Conservation (phyloP, 1,284 basidiomycete species). For the Dichomitus squalens region DNA sequence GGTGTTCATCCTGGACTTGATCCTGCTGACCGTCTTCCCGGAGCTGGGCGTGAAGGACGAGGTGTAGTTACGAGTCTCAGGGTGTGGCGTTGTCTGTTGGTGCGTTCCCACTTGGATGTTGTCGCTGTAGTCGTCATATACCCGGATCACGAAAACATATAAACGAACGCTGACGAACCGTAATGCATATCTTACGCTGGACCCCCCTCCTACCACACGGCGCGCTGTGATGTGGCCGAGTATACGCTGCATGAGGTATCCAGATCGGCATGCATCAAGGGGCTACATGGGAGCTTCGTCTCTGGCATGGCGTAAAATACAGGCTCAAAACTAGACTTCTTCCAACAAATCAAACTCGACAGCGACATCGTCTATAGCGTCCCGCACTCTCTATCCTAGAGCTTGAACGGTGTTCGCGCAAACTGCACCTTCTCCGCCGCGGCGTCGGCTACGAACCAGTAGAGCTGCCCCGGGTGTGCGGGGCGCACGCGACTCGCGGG, state of each 20-base stretch:
- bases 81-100: not conserved
- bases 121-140: not conserved
- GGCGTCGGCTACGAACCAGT: slow-evolving; percentile 90
- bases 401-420: slow-evolving; percentile 53
- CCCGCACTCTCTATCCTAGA: slow-evolving; percentile 34
- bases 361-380: not conserved
- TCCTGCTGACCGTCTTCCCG: slow-evolving; percentile 66
- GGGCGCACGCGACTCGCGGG: slow-evolving; percentile 87
- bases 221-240: too few relatives aligned
- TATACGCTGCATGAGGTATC: not conserved
- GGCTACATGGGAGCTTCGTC: slow-evolving; percentile 10
- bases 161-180: slow-evolving; percentile 5
- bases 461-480: slow-evolving; percentile 80
- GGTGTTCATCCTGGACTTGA: slow-evolving; percentile 63
- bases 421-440: slow-evolving; percentile 70
- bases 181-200: not conserved
- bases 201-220: too few relatives aligned
- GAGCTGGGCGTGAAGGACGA: slow-evolving; percentile 49
- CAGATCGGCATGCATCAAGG: slow-evolving; percentile 16
- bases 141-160: not conserved
- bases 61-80: slow-evolving; percentile 2
- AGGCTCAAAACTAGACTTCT: slow-evolving; percentile 7
- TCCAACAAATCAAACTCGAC: slow-evolving; percentile 15
- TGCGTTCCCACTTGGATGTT: not conserved
- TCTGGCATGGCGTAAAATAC: slow-evolving; percentile 9